A percentile compares a stretch with the other conserved stretches of the same genome.
Conservation (phyloP, 768 basidiomycete species). For the Suillus lakei region DNA sequence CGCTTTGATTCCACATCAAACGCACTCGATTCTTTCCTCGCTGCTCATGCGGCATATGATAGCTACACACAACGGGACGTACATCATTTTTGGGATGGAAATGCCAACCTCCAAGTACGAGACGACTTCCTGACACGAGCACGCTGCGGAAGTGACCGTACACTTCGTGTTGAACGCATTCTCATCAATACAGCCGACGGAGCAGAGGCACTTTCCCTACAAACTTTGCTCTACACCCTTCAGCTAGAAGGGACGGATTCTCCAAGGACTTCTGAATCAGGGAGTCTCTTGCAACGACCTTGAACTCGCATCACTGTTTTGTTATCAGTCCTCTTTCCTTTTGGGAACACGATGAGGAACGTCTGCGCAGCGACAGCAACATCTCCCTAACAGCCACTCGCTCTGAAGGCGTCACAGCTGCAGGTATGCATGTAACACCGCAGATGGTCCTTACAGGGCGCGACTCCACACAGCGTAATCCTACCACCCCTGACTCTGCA, state of each 20-base stretch:
- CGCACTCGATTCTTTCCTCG: slow-evolving; percentile 67
- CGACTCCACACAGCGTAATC: slow-evolving; percentile 55
- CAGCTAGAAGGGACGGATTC: slow-evolving; percentile 61
- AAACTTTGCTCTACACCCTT: slow-evolving; percentile 66
- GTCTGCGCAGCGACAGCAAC: slow-evolving; percentile 56
- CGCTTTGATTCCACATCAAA: slow-evolving; percentile 54
- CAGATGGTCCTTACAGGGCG: slow-evolving; percentile 81
- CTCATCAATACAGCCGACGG: slow-evolving; percentile 51
- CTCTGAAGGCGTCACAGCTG: slow-evolving; percentile 56
- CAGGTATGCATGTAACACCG: slow-evolving; percentile 67
- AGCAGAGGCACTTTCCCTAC: slow-evolving; percentile 60
- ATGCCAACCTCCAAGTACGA: slow-evolving; percentile 63
- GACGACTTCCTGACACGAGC: slow-evolving; percentile 75
- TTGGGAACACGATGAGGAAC: slow-evolving; percentile 68
- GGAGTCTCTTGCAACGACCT: slow-evolving; percentile 59
- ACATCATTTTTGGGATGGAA: slow-evolving; percentile 71
- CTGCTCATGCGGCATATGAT: slow-evolving; percentile 55
- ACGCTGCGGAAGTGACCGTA: slow-evolving; percentile 69
- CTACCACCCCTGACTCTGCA: slow-evolving; percentile 62
- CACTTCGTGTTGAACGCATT: slow-evolving; percentile 78
- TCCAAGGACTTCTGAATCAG: slow-evolving; percentile 47
- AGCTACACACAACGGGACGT: slow-evolving; percentile 65
- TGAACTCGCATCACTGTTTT: slow-evolving; percentile 60
- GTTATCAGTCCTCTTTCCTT: slow-evolving; percentile 76
- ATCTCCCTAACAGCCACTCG: slow-evolving; percentile 63